Evolutionary conservation across 2,329 filamentous ascomycete species (phyloP).

Genomic region (Fonsecaea pugnacius): DNA sequence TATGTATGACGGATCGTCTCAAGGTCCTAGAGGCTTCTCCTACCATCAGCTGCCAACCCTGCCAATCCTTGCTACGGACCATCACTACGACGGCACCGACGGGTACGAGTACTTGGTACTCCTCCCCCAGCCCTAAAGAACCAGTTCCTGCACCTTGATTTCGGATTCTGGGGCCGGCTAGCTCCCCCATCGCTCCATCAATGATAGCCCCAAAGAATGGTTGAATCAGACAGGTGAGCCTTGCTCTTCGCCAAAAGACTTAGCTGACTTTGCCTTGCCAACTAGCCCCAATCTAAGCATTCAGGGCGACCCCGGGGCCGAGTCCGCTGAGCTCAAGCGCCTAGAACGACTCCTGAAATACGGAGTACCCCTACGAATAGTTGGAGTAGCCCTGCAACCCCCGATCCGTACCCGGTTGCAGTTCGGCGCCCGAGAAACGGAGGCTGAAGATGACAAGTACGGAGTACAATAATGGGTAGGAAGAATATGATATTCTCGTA

Average conservation of each 20-base stretch:
- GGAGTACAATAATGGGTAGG: neutral
- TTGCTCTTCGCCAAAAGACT: neutral
- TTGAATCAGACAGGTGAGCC: neutral
- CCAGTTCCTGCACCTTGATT: neutral
- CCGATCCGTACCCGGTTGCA: neutral
- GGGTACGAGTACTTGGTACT: neutral
- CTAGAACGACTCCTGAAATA: neutral
- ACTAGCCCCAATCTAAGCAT: neutral
- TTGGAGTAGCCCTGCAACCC: neutral
- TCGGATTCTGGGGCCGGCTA: conserved; percentile 1
- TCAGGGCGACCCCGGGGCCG: neutral
- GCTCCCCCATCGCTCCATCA: neutral
- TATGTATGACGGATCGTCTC: neutral
- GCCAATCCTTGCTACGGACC: neutral
- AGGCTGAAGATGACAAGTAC: neutral
- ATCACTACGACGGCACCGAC: neutral
- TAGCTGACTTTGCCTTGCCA: neutral
- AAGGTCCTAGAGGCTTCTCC: neutral
- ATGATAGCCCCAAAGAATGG: neutral
- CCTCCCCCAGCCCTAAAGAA: neutral
- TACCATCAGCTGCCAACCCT: neutral
- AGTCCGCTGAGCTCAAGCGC: neutral
- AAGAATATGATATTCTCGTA: neutral
- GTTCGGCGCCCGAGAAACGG: neutral
- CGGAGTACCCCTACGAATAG: neutral